phyloP scores from a whole-genome alignment of 176 grass and related monocot genomes.

The Stipa capillata region DNA sequence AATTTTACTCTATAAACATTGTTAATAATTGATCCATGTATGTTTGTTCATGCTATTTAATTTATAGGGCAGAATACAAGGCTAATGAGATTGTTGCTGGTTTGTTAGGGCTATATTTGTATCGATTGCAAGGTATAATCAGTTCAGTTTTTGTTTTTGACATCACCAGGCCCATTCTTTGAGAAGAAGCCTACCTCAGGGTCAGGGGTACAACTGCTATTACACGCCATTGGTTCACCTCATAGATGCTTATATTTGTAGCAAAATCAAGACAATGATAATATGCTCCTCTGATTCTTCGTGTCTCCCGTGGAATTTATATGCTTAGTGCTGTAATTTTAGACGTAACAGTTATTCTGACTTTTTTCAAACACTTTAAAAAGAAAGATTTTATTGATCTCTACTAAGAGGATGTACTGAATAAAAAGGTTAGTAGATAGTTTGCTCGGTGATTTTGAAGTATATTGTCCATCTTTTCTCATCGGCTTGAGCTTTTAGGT shows the following conservation, averaged over 20 bases:
- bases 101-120: neutral
- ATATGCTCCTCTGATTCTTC: neutral
- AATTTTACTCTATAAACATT: no score
- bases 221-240: neutral
- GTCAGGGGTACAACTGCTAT: neutral
- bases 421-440: no score
- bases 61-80: no score
- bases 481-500: no score
- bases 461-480: no score
- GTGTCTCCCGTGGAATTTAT: neutral
- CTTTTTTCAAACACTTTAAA: no score
- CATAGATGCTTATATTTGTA: neutral
- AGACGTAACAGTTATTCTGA: neutral
- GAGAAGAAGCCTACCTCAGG: neutral
- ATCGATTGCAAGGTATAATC: neutral
- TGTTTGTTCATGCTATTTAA: no score
- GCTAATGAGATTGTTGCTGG: neutral
- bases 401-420: no score
- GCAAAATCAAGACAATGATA: neutral
- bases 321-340: neutral
- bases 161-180: neutral
- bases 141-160: neutral
- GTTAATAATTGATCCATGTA: no score
- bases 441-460: no score
- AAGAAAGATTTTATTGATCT: no score